A percentile compares a stretch with the other conserved stretches of the same genome.
These are phyloP conservation scores for Epichloe sibirici DNA, from an alignment of 2,329 filamentous ascomycete species.

Conservation along the genomic window DNA sequence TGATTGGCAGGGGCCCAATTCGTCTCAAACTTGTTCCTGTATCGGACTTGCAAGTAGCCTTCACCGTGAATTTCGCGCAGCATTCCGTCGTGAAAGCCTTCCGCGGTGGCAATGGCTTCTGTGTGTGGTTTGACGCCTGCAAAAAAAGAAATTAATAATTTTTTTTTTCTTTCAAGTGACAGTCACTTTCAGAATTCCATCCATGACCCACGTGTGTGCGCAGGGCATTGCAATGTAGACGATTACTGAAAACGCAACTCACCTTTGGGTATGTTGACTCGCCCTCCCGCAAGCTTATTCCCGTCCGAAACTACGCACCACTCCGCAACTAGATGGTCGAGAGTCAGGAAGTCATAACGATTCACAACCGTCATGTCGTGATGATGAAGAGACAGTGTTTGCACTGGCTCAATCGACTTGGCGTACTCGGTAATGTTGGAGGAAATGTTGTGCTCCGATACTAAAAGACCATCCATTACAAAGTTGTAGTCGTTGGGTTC, in stretches of 20 bases:
- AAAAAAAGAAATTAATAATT: not conserved
- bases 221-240: too few species aligned
- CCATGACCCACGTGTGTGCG: not conserved
- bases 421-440: constrained; percentile 42
- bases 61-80: constrained; percentile 19
- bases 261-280: constrained; percentile 30
- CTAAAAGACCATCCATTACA: constrained; percentile 40
- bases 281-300: constrained; percentile 18
- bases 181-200: not conserved
- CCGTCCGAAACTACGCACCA: constrained; percentile 31
- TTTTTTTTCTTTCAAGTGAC: not conserved
- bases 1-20: constrained; percentile 41
- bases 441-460: constrained; percentile 35
- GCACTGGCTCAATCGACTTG: constrained; percentile 47
- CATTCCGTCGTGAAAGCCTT: constrained; percentile 16
- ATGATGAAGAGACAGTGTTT: constrained; percentile 32
- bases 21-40: constrained; percentile 29
- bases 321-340: constrained; percentile 36
- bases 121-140: constrained; percentile 31
- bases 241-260: constrained; percentile 4
- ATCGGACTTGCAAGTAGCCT: constrained; percentile 35
- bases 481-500: constrained; percentile 48
- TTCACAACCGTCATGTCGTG: constrained; percentile 35
- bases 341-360: constrained; percentile 39
- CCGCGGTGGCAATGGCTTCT: constrained; percentile 21